Evolutionary conservation across 176 grass and related monocot genomes (phyloP).

Genomic region (Aegilops speltoides): DNA sequence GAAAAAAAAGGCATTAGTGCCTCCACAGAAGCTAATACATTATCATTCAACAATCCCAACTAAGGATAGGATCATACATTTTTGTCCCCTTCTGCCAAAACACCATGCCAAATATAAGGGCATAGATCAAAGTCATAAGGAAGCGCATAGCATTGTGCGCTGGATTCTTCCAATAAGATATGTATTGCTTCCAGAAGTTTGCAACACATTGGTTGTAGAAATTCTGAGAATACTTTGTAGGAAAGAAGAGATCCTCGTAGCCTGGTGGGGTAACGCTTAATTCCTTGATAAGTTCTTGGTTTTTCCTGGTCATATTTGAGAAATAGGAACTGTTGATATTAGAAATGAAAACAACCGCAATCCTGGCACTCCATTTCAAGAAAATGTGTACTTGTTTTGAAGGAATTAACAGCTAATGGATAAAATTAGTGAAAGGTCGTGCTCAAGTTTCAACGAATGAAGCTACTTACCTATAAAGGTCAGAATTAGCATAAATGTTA

Average conservation of each 20-base stretch:
- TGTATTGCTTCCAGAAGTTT: slow-evolving; percentile 83
- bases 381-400: background rate
- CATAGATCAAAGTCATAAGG: slow-evolving; percentile 65
- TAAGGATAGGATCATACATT: slow-evolving; percentile 41
- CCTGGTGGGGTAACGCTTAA: slow-evolving; percentile 50
- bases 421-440: background rate
- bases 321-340: background rate
- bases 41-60: slow-evolving; percentile 17
- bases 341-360: background rate
- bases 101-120: slow-evolving; percentile 77
- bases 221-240: slow-evolving; percentile 74
- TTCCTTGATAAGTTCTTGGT: slow-evolving; percentile 74
- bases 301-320: slow-evolving; percentile 32
- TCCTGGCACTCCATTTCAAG: background rate
- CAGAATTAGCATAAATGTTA: slow-evolving; percentile 71
- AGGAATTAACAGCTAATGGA: background rate
- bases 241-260: slow-evolving; percentile 70
- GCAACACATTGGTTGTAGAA: slow-evolving; percentile 56
- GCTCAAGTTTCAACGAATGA: background rate
- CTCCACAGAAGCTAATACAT: background rate
- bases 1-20: slow-evolving; percentile 27
- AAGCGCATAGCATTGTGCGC: slow-evolving; percentile 75
- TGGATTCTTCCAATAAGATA: slow-evolving; percentile 93
- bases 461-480: slow-evolving; percentile 54
- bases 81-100: slow-evolving; percentile 80